phyloP scores from a whole-genome alignment of 148 eudicot genomes.

The Vaccinium vitisidaea region DNA sequence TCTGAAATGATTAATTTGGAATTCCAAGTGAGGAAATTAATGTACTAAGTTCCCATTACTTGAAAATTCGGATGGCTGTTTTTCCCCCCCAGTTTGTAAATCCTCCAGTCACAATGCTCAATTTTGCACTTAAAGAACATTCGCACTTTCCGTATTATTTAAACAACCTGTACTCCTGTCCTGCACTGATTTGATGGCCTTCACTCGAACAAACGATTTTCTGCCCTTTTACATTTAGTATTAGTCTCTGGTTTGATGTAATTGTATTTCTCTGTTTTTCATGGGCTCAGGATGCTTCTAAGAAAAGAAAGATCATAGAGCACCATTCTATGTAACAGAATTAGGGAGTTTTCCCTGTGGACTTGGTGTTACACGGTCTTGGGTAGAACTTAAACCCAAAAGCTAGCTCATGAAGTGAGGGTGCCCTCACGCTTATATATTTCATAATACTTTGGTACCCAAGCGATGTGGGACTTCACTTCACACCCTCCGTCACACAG shows the following conservation, averaged over 20 bases:
- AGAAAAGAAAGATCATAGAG: not conserved
- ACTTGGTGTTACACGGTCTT: not conserved
- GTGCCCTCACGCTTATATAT: too few species aligned
- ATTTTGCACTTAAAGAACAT: not conserved
- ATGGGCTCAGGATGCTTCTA: not conserved
- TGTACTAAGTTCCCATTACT: not conserved
- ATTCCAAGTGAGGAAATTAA: not conserved
- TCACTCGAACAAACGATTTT: not conserved
- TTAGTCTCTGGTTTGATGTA: not conserved
- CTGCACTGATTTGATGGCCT: not conserved
- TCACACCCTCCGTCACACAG: too few species aligned
- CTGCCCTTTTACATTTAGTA: not conserved
- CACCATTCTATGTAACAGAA: not conserved
- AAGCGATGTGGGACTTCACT: too few species aligned
- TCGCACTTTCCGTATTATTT: not conserved
- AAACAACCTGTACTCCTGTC: not conserved
- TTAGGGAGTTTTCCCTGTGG: slow-evolving; percentile 8
- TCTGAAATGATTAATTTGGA: not conserved
- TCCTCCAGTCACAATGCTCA: not conserved
- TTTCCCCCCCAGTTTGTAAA: not conserved
- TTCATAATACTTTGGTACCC: too few species aligned
- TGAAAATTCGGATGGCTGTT: not conserved
- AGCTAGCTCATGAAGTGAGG: too few species aligned
- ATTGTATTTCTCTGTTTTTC: not conserved
- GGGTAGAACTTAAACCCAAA: too few species aligned